Base-by-base conservation (phyloP, 257 asterid genomes). In the Nicotiana benthamiana region DNA sequence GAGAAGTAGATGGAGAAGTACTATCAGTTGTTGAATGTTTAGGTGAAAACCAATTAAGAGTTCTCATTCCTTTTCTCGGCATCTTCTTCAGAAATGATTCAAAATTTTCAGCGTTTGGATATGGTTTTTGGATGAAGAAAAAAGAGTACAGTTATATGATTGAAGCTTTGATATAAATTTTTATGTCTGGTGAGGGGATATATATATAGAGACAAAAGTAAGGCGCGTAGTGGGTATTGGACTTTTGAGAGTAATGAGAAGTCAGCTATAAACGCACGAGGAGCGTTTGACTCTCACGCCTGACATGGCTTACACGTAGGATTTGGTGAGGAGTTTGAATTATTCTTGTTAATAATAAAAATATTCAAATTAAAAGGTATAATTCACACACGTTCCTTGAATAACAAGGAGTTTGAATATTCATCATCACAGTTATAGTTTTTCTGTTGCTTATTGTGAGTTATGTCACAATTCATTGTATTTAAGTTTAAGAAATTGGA, bases 21-120 rank as follows among this genome's bases (percentile, higher is more conserved):
- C 28, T 24, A 1, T 86, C 54, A 17, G 53, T 46, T 12, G 87
- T 40, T 2, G 87, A 57, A 1, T 72, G 32, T 76, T 83, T 88
- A 0, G 93, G 90, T 16, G 93, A 87, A 63, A 87, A 89, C 17
- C 83, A 86, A 60, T 48, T 74, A 1, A 91, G 40, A 54, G 83
- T 88, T 36, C 79, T 90, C 96, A 90, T 93, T 75, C 94, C 93
- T 88, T 92, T 92, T 28, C 89, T 83, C 13, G 93, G 94, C 98
- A 93, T 66, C 22, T 2, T 17, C 15, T 64, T 30, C 5, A 7
- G 75, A 65, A 17, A 65, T 17, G 3, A 65, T 65, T 17, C 26
- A 30, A 9, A 2, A 8, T 40, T 40, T 36, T 36, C 10, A 36
- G 46, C 7, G 10, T 36, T 36, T 40, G 0, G 12, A 40, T 1